phyloP scores from a whole-genome alignment of 2,329 filamentous ascomycete genomes.

The Aspergillus vadensis region DNA sequence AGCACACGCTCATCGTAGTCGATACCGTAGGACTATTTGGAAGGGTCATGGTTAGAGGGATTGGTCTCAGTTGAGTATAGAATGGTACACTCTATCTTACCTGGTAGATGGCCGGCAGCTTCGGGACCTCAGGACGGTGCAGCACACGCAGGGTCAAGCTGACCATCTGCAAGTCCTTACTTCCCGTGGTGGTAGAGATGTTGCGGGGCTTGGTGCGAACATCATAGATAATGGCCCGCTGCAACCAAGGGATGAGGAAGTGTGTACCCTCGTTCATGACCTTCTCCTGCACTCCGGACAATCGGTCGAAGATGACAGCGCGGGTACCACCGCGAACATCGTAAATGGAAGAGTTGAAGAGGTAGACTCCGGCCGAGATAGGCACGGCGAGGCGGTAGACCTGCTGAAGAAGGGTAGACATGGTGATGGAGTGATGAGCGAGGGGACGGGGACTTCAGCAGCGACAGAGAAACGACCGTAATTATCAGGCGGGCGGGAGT shows the following conservation, averaged over 20 bases:
- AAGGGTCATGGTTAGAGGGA: background rate
- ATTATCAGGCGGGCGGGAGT: conserved; percentile 3
- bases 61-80: no score
- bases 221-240: conserved; percentile 92
- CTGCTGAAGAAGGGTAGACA: conserved; percentile 49
- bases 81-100: conserved; percentile 53
- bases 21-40: conserved; percentile 79
- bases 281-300: conserved; percentile 87
- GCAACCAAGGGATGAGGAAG: conserved; percentile 93
- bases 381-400: conserved; percentile 64
- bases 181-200: conserved; percentile 95
- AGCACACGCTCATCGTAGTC: conserved; percentile 99
- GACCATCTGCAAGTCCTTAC: conserved; percentile 99
- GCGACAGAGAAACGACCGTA: conserved; percentile 1
- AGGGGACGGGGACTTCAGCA: conserved; percentile 8
- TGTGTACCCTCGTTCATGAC: conserved; percentile 97
- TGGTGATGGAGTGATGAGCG: conserved; percentile 31
- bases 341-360: conserved; percentile 82
- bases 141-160: conserved; percentile 94
- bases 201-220: conserved; percentile 96
- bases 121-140: conserved; percentile 89
- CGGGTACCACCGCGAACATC: conserved; percentile 93
- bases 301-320: conserved; percentile 95
- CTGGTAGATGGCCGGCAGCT: conserved; percentile 97
- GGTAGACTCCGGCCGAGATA: conserved; percentile 65